Percentiles rank a stretch among this genome's conserved stretches.
phyloP scores from a whole-genome alignment of 768 basidiomycete species.

The Naganishia vishniacii region DNA sequence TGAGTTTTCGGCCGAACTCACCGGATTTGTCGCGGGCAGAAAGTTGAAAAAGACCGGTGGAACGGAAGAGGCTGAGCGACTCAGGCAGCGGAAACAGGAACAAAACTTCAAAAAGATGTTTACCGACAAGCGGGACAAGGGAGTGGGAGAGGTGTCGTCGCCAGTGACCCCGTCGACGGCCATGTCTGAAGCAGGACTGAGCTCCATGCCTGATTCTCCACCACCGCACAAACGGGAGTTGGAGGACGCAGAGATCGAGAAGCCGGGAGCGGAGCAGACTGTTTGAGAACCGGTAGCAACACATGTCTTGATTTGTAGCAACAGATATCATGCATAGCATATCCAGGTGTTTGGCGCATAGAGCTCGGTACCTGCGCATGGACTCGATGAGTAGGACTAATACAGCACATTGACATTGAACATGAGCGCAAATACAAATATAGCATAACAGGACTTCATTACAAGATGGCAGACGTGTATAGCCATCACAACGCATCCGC shows the following conservation, averaged over 20 bases:
- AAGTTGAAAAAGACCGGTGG: constrained; percentile 94
- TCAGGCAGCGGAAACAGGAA: constrained; percentile 78
- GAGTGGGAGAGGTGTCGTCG: background rate
- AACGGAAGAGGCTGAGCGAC: constrained; percentile 80
- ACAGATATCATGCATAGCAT: too few relatives aligned
- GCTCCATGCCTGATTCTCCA: background rate
- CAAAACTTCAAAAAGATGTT: constrained; percentile 87
- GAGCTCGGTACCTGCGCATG: too few relatives aligned
- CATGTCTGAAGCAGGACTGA: constrained; percentile 2
- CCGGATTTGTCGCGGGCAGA: constrained; percentile 77
- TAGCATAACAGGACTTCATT: too few relatives aligned
- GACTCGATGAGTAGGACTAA: too few relatives aligned
- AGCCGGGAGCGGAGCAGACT: too few relatives aligned
- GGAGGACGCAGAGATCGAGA: background rate
- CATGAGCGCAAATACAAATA: too few relatives aligned
- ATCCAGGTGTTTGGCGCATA: too few relatives aligned
- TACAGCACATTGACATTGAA: too few relatives aligned
- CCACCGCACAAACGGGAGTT: background rate
- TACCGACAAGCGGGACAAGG: constrained; percentile 5
- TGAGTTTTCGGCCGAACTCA: constrained; percentile 76
- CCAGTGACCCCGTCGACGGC: constrained; percentile 6
- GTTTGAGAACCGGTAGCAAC: too few relatives aligned
- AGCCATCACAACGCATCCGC: too few relatives aligned
- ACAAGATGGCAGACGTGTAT: too few relatives aligned
- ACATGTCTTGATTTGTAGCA: too few relatives aligned